These are phyloP conservation scores for Sporodiniella umbellata DNA, from an alignment of 371 early-diverging fungal species.

Conservation along the genomic window DNA sequence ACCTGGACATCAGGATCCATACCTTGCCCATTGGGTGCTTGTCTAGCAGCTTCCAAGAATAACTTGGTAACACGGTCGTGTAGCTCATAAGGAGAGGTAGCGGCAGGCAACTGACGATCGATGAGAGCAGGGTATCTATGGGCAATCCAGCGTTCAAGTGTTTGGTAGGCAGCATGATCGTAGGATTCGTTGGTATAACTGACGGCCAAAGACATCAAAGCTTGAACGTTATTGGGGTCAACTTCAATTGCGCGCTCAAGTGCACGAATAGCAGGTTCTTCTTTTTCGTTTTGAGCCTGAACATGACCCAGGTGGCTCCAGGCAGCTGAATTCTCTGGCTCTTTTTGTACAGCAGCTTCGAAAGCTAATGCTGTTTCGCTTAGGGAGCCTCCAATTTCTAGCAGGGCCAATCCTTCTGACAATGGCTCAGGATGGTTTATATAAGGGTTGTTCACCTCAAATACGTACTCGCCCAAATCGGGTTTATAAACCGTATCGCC, in stretches of 20 bases:
- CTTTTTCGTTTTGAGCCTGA: slow-evolving; percentile 89
- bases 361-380: slow-evolving; percentile 76
- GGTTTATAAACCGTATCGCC: slow-evolving; percentile 44
- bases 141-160: slow-evolving; percentile 47
- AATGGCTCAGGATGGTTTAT: slow-evolving; percentile 51
- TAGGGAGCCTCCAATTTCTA: slow-evolving; percentile 57
- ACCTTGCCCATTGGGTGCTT: slow-evolving; percentile 62
- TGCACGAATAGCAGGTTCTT: slow-evolving; percentile 80
- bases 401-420: slow-evolving; percentile 47
- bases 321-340: slow-evolving; percentile 65
- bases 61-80: slow-evolving; percentile 74
- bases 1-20: slow-evolving; percentile 93
- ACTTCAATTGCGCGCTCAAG: slow-evolving; percentile 65
- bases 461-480: slow-evolving; percentile 69
- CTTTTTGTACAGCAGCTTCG: slow-evolving; percentile 77
- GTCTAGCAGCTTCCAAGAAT: slow-evolving; percentile 78
- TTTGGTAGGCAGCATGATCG: slow-evolving; percentile 54
- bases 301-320: slow-evolving; percentile 80
- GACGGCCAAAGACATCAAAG: slow-evolving; percentile 85
- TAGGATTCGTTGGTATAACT: slow-evolving; percentile 91
- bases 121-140: slow-evolving; percentile 38
- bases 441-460: slow-evolving; percentile 77
- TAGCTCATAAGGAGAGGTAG: slow-evolving; percentile 47
- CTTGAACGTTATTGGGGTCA: slow-evolving; percentile 62
- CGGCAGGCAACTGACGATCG: slow-evolving; percentile 15